Conservation (phyloP, 371 early-diverging fungal genomes). For the Rhizomucor pusillus region DNA sequence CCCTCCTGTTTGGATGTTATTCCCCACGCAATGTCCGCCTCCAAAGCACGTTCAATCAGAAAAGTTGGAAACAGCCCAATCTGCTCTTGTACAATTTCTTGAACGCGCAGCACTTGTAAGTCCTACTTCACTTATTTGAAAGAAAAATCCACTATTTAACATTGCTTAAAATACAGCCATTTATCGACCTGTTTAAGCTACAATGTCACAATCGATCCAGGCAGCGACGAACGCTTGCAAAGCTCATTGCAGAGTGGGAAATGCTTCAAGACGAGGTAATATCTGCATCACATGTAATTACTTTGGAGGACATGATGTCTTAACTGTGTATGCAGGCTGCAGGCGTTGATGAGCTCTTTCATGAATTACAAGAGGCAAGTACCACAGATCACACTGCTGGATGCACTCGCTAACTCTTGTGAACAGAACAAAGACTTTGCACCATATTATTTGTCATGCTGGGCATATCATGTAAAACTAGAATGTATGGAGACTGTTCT, state of each 20-base stretch:
- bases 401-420: background rate
- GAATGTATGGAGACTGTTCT: constrained; percentile 58
- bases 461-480: constrained; percentile 72
- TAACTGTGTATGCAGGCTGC: constrained; percentile 14
- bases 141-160: too few species aligned
- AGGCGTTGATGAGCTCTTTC: constrained; percentile 26
- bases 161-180: constrained; percentile 26
- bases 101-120: constrained; percentile 37
- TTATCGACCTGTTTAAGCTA: constrained; percentile 59
- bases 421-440: constrained; percentile 1
- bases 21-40: background rate
- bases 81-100: constrained; percentile 21
- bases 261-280: constrained; percentile 56
- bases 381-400: background rate
- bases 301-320: background rate
- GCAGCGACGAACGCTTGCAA: constrained; percentile 62
- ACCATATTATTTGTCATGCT: constrained; percentile 68
- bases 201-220: constrained; percentile 72
- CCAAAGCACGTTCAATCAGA: constrained; percentile 11
- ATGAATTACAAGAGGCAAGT: constrained; percentile 17
- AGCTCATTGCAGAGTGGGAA: constrained; percentile 67
- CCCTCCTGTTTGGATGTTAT: constrained; percentile 33
- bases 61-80: constrained; percentile 13
- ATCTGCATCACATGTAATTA: background rate
- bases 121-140: too few species aligned